Evolutionary conservation across 2,329 filamentous ascomycete genomes (phyloP), one percentile per base, ranked within the genome.

Genomic region (Colletotrichum gigasporum): DNA sequence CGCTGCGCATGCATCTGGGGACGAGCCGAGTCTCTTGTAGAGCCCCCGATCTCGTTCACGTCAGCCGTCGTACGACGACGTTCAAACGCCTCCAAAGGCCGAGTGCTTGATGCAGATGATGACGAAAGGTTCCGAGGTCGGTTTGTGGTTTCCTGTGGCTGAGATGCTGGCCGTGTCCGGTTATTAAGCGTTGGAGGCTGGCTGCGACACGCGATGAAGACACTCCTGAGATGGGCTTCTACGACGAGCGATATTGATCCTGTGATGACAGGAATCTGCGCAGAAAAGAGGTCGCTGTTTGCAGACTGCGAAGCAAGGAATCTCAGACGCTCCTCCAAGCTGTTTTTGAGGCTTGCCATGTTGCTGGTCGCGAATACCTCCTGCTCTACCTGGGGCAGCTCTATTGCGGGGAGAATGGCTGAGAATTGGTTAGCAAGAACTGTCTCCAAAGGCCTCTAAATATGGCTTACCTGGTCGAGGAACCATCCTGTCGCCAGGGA

Each of bases 261-360:
- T 8, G 56, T 65, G 18, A 65, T 65, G 4, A 65, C 56, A 5
- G 56, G 62, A 6, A 65, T 62, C 56, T 65, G 62, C 4, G 62
- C 48, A 8, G 42, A 61, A 3, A 65, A 44, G 2, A 58, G 20
- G 8, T 54, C 62, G 35, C 44, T 54, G 22, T 61, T 42, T 34
- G 56, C 47, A 2, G 56, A 62, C 18, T 65, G 62, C 26, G 48
- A 30, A 2, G 56, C 62, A 9, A 65, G 56, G 12, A 65, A 53
- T 14, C 22, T 41, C 14, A 65, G 56, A 8, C 62, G 62, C 24
- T 65, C 62, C 16, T 65, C 62, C 34, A 65, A n/a, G 35, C 57
- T 61, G 12, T 56, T 28, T 8, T 65, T 65, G 1, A 65, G 48
- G 10, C 14, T 62, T 2, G 56, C 53, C 62, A 65, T 65, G 42